Conservation (phyloP, 306 rosid genomes). For the Luffa aegyptiaca region DNA sequence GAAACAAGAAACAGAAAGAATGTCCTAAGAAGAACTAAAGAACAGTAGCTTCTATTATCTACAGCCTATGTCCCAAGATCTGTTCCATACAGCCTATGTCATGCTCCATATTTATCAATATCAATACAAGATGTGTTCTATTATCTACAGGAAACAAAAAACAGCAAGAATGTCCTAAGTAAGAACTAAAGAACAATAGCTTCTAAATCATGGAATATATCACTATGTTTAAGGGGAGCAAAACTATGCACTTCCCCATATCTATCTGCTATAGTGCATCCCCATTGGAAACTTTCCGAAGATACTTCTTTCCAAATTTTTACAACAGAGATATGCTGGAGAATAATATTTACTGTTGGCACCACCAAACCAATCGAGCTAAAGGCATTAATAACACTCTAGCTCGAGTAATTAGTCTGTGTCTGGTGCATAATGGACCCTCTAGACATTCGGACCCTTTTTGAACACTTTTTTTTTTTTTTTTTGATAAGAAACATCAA, state of each 20-base stretch:
- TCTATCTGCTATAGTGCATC: too few species aligned
- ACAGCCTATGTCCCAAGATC: too few species aligned
- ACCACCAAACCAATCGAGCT: background rate
- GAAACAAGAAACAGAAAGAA: background rate
- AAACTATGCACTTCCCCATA: too few species aligned
- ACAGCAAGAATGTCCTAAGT: background rate
- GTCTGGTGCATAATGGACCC: background rate
- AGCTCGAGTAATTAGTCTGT: background rate
- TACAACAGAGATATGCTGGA: too few species aligned
- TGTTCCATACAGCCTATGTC: too few species aligned
- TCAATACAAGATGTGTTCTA: too few species aligned
- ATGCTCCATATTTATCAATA: too few species aligned
- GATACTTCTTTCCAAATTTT: too few species aligned
- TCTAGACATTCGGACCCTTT: background rate
- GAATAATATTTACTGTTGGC: background rate
- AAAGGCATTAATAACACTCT: background rate
- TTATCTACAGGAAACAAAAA: background rate
- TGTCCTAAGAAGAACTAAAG: background rate
- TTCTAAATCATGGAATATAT: background rate
- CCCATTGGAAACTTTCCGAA: too few species aligned
- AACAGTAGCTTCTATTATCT: background rate
- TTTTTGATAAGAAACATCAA: too few species aligned
- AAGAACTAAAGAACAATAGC: background rate
- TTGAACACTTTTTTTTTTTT: background rate
- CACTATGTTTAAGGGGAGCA: background rate